Percentiles rank a stretch among this genome's conserved stretches.
Evolutionary conservation across 2,329 filamentous ascomycete species (phyloP).

Genomic region (Tolypocladium sp.): DNA sequence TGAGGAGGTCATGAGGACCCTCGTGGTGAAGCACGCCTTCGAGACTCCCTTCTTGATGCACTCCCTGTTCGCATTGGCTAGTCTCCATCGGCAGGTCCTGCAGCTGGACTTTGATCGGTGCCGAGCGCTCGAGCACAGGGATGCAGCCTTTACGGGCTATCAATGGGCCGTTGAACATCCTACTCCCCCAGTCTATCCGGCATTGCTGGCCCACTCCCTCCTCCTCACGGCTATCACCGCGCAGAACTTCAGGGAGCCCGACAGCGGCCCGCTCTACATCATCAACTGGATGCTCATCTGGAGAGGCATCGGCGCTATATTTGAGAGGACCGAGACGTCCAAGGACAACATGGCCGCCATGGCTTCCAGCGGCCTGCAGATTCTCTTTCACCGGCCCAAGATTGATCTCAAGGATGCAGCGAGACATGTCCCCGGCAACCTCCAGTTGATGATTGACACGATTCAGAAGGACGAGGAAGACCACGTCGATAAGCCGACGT

Average conservation of each 20-base stretch:
- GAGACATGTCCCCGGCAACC: conserved; percentile 33
- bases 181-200: conserved; percentile 34
- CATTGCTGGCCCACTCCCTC: conserved; percentile 42
- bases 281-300: conserved; percentile 48
- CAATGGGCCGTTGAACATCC: conserved; percentile 39
- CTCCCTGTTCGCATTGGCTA: conserved; percentile 40
- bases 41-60: conserved; percentile 46
- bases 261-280: conserved; percentile 36
- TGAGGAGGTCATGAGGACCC: conserved; percentile 34
- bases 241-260: conserved; percentile 38
- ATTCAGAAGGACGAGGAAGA: conserved; percentile 34
- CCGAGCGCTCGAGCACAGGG: conserved; percentile 34
- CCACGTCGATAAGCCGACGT: conserved; percentile 24
- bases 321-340: conserved; percentile 22
- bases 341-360: conserved; percentile 5
- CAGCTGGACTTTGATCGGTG: conserved; percentile 26
- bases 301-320: conserved; percentile 41
- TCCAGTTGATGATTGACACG: conserved; percentile 39
- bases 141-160: conserved; percentile 40
- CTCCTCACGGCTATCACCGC: conserved; percentile 41
- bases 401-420: conserved; percentile 34
- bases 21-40: conserved; percentile 41
- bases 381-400: conserved; percentile 39
- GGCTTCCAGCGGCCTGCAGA: conserved; percentile 31
- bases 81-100: conserved; percentile 37